These are phyloP conservation scores for Juglanconis sp. DNA, from an alignment of 2,329 filamentous ascomycete genomes.

Conservation along the genomic window DNA sequence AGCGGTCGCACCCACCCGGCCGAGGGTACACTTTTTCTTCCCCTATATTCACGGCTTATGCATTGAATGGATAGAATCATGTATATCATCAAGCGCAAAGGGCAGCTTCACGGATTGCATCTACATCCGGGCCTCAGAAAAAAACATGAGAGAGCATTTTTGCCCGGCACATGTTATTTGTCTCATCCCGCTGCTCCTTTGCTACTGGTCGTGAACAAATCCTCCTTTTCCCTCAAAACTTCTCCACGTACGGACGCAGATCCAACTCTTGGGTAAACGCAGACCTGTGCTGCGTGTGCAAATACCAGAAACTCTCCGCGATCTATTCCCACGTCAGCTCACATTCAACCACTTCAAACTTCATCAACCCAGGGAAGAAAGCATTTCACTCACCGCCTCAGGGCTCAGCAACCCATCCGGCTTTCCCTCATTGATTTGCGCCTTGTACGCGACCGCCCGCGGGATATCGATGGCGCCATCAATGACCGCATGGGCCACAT, in stretches of 20 bases:
- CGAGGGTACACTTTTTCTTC: conserved; percentile 2
- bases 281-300: conserved; percentile 77
- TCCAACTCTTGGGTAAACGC: conserved; percentile 82
- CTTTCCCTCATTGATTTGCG: conserved; percentile 38
- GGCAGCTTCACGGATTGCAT: conserved; percentile 4
- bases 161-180: not conserved
- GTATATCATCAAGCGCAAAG: conserved; percentile 9
- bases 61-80: conserved; percentile 5
- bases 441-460: conserved; percentile 52
- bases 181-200: not conserved
- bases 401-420: conserved; percentile 66
- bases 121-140: conserved; percentile 6
- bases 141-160: not conserved
- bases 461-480: conserved; percentile 85
- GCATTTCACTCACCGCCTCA: conserved; percentile 59
- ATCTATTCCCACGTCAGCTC: conserved; percentile 50
- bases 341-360: not conserved
- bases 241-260: conserved; percentile 76
- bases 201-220: not conserved
- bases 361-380: too few relatives aligned
- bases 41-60: conserved; percentile 4
- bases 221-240: conserved; percentile 54
- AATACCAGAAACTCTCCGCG: conserved; percentile 79
- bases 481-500: conserved; percentile 78
- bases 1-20: conserved; percentile 8